Base-by-base conservation (phyloP, 2,329 filamentous ascomycete genomes). In the Diaporthe longicolla region DNA sequence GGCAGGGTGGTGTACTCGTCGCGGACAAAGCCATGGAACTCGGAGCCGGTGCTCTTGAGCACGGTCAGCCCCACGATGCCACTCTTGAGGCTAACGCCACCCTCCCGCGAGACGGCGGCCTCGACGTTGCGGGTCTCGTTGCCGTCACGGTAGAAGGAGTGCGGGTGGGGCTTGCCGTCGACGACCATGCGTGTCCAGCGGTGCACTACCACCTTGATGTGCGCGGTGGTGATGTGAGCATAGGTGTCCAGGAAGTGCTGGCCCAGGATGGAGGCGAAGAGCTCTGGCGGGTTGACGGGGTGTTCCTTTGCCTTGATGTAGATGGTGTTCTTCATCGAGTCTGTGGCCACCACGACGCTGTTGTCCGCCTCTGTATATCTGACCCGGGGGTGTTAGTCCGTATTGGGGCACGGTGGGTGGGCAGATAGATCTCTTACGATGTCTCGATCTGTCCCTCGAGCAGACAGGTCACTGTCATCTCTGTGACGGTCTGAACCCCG, bases 241-340 rank as follows among this genome's bases (percentile, higher is more conserved):
- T 99, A 99, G 76, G 88, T 94, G 79, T 94, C 89, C 81, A 98
- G 85, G 86, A 98, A 98, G 88, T 99, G 97, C 78, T 91, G 89
- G 79, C 94, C 95, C 70, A 99, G 87, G 79, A 94, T 93, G 80
- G 93, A 90, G 78, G 94, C 96, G 83, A 94, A 99, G 76, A 97
- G 91, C 87, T 99, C 97, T 0, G 97, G 96, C 21, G 97, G 95
- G 78, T 93, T 95, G 79, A 99, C 93, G 45, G 95, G 94, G 86
- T 97, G 89, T 85, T 97, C 93, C 87, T 98, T 98, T 81, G 97
- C 96, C 81, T 94, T 93, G 85, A 99, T 95, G 88, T 97, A 98
- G 82, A 94, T 92, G 79, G 94, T 98, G 86, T 99, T 98, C 88
- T 99, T 99, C 87, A 98, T 97, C 35, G 95, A 96, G 85, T 99